phyloP scores from a whole-genome alignment of 345 rosid genomes.

The Acer saccharum region DNA sequence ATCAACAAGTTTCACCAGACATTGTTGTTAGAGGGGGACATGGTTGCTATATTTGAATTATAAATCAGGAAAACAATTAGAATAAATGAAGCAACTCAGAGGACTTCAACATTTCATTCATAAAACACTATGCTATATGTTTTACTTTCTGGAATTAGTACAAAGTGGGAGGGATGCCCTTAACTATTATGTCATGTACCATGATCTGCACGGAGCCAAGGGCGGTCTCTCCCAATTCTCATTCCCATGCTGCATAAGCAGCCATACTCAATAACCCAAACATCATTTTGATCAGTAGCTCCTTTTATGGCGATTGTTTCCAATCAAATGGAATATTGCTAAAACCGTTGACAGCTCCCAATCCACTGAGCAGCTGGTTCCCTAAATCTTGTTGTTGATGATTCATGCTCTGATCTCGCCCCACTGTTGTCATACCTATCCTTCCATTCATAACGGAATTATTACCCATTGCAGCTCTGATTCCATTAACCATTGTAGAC shows the following conservation, averaged over 20 bases:
- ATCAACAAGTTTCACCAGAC: neutral
- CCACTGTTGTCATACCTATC: conserved; percentile 51
- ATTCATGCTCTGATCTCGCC: conserved; percentile 63
- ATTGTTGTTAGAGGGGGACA: conserved; percentile 6
- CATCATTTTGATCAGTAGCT: conserved; percentile 7
- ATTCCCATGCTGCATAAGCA: conserved; percentile 35
- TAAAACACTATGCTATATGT: conserved; percentile 54
- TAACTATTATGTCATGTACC: conserved; percentile 25
- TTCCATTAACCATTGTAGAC: conserved; percentile 59
- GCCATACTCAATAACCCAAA: conserved; percentile 25
- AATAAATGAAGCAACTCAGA: conserved; percentile 32
- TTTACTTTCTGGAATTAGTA: conserved; percentile 52
- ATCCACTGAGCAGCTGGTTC: conserved; percentile 64
- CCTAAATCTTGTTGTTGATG: conserved; percentile 82
- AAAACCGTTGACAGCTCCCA: conserved; percentile 77
- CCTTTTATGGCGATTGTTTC: conserved; percentile 62
- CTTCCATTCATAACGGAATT: conserved; percentile 75
- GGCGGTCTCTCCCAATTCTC: conserved; percentile 31
- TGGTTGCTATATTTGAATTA: conserved; percentile 9
- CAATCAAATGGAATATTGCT: conserved; percentile 83
- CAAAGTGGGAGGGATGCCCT: conserved; percentile 38
- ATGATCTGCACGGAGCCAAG: conserved; percentile 32
- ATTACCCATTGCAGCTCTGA: conserved; percentile 63
- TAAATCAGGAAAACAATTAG: conserved; percentile 25
- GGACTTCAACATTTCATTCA: conserved; percentile 45